These are phyloP conservation scores for Ochetophila trinervis DNA, from an alignment of 306 rosid species.

Conservation along the genomic window DNA sequence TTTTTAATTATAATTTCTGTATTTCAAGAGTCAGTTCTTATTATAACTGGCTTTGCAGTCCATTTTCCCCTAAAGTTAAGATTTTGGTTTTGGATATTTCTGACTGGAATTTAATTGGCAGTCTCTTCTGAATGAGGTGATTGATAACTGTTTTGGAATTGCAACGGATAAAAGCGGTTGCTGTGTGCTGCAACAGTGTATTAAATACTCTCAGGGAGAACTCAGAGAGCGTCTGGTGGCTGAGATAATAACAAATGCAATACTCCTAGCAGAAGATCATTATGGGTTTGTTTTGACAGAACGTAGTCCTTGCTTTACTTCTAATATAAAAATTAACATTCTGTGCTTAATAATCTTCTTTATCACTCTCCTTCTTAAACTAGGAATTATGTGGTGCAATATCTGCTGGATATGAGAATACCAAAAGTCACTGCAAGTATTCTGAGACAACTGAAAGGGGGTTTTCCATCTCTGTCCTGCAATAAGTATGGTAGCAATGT, in stretches of 20 bases:
- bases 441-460: slow-evolving; percentile 36
- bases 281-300: slow-evolving; percentile 50
- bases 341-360: slow-evolving; percentile 6
- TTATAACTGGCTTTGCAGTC: not conserved
- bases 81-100: slow-evolving; percentile 20
- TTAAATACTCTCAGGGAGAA: slow-evolving; percentile 38
- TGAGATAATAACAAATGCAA: slow-evolving; percentile 27
- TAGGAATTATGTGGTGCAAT: slow-evolving; percentile 79
- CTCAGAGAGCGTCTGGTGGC: slow-evolving; percentile 28
- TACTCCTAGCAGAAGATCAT: slow-evolving; percentile 38
- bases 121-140: slow-evolving; percentile 44
- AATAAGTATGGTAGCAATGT: slow-evolving; percentile 71
- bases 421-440: slow-evolving; percentile 31
- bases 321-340: not conserved
- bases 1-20: too few species aligned
- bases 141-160: slow-evolving; percentile 28
- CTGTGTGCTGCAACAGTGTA: slow-evolving; percentile 52
- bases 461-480: slow-evolving; percentile 38
- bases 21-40: not conserved
- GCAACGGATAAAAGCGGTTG: slow-evolving; percentile 63
- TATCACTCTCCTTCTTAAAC: slow-evolving; percentile 11
- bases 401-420: slow-evolving; percentile 36
- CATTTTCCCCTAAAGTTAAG: not conserved
- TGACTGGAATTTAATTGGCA: slow-evolving; percentile 33
- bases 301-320: not conserved